phyloP scores from a whole-genome alignment of 352 stramenopile species.

The Peronospora destructor region DNA sequence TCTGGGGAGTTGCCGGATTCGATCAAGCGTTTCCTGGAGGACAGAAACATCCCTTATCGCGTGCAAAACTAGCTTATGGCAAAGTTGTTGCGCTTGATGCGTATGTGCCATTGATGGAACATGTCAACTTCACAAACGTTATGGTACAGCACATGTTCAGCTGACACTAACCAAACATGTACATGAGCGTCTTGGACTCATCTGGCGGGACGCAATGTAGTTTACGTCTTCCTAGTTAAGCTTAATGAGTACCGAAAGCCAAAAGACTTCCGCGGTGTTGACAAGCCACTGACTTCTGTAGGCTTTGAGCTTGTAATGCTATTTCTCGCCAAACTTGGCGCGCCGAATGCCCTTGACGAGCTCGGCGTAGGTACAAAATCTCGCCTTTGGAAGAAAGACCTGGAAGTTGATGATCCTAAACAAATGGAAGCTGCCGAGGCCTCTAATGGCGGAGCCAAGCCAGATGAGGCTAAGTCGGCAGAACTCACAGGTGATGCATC shows the following conservation, averaged over 20 bases:
- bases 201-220: background rate
- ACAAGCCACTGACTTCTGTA: constrained; percentile 14
- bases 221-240: constrained; percentile 6
- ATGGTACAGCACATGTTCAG: background rate
- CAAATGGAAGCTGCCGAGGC: background rate
- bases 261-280: constrained; percentile 17
- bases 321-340: constrained; percentile 2
- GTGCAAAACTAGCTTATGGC: constrained; percentile 43
- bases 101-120: background rate
- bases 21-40: constrained; percentile 84
- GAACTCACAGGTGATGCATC: background rate
- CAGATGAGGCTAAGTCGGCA: constrained; percentile 1
- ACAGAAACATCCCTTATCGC: constrained; percentile 82
- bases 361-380: constrained; percentile 8
- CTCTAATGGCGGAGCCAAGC: constrained; percentile 4
- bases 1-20: constrained; percentile 80
- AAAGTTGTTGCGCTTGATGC: background rate
- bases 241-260: constrained; percentile 19
- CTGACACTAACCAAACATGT: background rate
- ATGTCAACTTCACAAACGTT: background rate
- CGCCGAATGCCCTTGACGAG: constrained; percentile 1
- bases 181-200: background rate
- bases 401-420: constrained; percentile 2
- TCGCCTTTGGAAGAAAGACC: constrained; percentile 9
- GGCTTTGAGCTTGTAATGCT: constrained; percentile 8